Evolutionary conservation across 768 basidiomycete species (phyloP).

Genomic region (Lentinus tigrinus): DNA sequence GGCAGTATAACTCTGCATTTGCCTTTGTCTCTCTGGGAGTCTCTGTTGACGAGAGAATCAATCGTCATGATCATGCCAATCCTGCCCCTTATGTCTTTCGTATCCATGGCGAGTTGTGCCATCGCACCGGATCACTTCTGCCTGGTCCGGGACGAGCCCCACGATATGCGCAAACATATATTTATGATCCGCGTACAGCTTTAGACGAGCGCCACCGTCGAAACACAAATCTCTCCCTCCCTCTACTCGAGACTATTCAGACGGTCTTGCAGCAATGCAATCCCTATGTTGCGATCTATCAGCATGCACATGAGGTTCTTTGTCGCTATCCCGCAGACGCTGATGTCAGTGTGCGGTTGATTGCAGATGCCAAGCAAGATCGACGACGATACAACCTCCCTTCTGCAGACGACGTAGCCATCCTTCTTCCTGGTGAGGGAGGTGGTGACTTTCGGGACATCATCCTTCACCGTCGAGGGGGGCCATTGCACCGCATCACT

Average conservation of each 20-base stretch:
- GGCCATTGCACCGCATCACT: conserved; percentile 28
- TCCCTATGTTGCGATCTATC: conserved; percentile 10
- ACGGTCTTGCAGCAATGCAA: neutral
- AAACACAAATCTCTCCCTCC: conserved; percentile 1
- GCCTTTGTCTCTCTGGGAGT: conserved; percentile 39
- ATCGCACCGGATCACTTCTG: conserved; percentile 34
- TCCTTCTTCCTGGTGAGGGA: conserved; percentile 20
- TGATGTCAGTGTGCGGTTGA: conserved; percentile 12
- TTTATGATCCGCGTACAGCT: conserved; percentile 39
- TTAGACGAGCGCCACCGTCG: conserved; percentile 23
- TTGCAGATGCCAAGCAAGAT: conserved; percentile 24
- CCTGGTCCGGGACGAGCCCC: conserved; percentile 26
- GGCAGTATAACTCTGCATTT: conserved; percentile 42
- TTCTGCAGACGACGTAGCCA: conserved; percentile 40
- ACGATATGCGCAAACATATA: conserved; percentile 40
- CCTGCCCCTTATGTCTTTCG: conserved; percentile 34
- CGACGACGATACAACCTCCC: conserved; percentile 43
- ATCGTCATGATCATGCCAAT: conserved; percentile 28
- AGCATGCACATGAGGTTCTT: conserved; percentile 17
- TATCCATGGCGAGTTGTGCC: conserved; percentile 37
- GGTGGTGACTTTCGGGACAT: neutral
- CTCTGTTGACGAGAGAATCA: conserved; percentile 28
- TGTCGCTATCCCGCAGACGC: neutral
- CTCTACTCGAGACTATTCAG: conserved; percentile 17
- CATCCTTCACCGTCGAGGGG: neutral